Base-by-base conservation (phyloP, 129 eudicot genomes). In the Centaurea solstitialis region DNA sequence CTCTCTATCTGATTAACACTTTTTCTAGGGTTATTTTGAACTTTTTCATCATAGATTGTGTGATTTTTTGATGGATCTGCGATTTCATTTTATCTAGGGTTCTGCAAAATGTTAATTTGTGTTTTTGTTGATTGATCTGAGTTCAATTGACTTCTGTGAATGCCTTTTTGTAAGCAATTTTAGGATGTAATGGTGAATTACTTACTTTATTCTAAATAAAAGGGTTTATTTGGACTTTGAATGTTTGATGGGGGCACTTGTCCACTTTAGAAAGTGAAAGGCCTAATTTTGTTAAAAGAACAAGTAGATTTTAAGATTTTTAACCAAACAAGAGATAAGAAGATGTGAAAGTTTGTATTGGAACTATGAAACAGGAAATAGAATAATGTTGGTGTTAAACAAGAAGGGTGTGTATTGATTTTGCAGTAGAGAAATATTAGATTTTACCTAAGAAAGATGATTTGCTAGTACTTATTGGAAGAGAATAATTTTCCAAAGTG, bases 31-130 rank as follows among this genome's bases (percentile, higher is more conserved):
- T 70, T 23, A 11, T 80, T 8, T 28, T 67, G 18, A 64, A 73
- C 21, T 12, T 20, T 28, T 64, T 24, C 38, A 33, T 45, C 26
- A 20, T 23, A 5, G 62, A 57, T 70, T 81, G 40, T 18, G 68
- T 75, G 43, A 53, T 73, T 59, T 59, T 20, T 62, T 23, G 15
- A 59, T 72, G 85, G 88, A 85, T 80, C 75, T 80, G 74, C 21
- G 61, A 67, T 68, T 83, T 57, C 22, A 6, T 53, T 7, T 35
- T 50, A 41, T 37, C 69, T 68, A 68, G 57, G 66, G 39, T 81
- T 81, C 39, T 74, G 24, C 41, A 20, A 64, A 61, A 9, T 76
- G 68, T 20, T 23, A 59, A 75, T 20, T 57, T 57, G 65, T 57
- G 65, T 17, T 57, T 17, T 13, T 21, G 72, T 38, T 38, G 11